phyloP scores from a whole-genome alignment of 192 early-diverging fungal species.

The Geranomyces variabilis region DNA sequence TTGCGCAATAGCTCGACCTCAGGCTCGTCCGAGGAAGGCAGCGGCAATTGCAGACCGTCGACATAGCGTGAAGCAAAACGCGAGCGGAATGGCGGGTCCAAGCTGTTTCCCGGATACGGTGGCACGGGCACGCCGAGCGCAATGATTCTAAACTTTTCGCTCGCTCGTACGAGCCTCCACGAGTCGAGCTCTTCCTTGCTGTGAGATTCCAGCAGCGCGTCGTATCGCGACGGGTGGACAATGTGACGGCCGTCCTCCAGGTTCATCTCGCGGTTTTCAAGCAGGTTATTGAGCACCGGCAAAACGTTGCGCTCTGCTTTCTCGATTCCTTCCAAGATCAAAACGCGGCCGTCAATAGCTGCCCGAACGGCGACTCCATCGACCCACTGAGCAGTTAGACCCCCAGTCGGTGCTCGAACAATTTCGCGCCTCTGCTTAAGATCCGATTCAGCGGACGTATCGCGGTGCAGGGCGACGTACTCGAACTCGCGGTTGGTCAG shows the following conservation, averaged over 20 bases:
- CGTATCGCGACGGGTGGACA: slow-evolving; percentile 71
- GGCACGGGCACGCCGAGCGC: slow-evolving; percentile 73
- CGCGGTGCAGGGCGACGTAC: slow-evolving; percentile 72
- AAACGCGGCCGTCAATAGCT: slow-evolving; percentile 49
- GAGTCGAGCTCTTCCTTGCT: slow-evolving; percentile 50
- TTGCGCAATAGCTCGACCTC: slow-evolving; percentile 15
- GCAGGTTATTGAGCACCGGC: slow-evolving; percentile 81
- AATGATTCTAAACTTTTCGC: slow-evolving; percentile 71
- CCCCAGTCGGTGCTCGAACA: slow-evolving; percentile 54
- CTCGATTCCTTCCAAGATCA: slow-evolving; percentile 62
- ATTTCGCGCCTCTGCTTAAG: slow-evolving; percentile 83
- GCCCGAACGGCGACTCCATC: slow-evolving; percentile 63
- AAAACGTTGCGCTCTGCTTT: slow-evolving; percentile 85
- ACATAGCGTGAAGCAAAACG: slow-evolving; percentile 72
- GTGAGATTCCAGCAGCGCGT: slow-evolving; percentile 56
- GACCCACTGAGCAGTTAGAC: slow-evolving; percentile 52
- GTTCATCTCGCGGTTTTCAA: slow-evolving; percentile 86
- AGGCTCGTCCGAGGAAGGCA: background rate
- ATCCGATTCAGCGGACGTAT: slow-evolving; percentile 74
- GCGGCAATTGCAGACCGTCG: slow-evolving; percentile 13
- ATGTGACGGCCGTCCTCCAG: slow-evolving; percentile 81
- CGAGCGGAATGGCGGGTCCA: slow-evolving; percentile 79
- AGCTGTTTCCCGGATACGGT: slow-evolving; percentile 51
- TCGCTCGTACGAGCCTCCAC: slow-evolving; percentile 69
- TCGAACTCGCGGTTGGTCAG: slow-evolving; percentile 72